Base-by-base conservation (phyloP, 2,329 filamentous ascomycete species). In the Elsinoe fawcettii region DNA sequence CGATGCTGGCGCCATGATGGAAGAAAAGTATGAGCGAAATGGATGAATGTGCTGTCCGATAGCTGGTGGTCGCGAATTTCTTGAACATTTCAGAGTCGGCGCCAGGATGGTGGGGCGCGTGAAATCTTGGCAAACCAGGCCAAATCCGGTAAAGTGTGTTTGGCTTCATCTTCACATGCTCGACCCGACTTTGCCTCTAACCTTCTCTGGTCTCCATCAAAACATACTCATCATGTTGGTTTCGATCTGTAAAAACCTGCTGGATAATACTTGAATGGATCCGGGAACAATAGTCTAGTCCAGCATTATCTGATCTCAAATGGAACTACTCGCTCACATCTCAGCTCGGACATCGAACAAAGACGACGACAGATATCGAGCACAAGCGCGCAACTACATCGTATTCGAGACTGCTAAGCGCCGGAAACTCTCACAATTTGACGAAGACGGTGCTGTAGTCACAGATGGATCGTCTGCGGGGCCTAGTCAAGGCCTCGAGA, bases 301-400 rank as follows among this genome's bases (percentile, higher is more conserved):
- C 5, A 12, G 4, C 11, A n/a, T 37, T 37, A 7, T 14, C 34
- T 37, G 14, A 37, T 7, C 5, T 3, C 34, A 37, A 3, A 68
- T 73, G 64, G 70, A 75, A 59, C 67, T 78, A 25, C 67, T 76
- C 30, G 71, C 74, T 32, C 76, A 78, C 63, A 71, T 75, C 39
- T 74, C 74, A 58, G 71, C 75, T 5, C 66, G 74, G 7, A 70
- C 71, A 7, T 72, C 69, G 36, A 68, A 66, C 27, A 66, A 67
- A 37, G 70, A 73, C 59, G 76, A 78, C 65, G 68, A 74, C 36
- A 60, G 68, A 3, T 75, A 71, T 59, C 67, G 66, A 47, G 66
- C 68, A 43, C 65, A 76, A 59, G 73, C 73, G 11, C 62, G 66
- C 23, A 70, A 71, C 9, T 77, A 77, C 63, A 56, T 66, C n/a